phyloP scores from a whole-genome alignment of 2,329 filamentous ascomycete genomes.

The Aspergillus ustus region DNA sequence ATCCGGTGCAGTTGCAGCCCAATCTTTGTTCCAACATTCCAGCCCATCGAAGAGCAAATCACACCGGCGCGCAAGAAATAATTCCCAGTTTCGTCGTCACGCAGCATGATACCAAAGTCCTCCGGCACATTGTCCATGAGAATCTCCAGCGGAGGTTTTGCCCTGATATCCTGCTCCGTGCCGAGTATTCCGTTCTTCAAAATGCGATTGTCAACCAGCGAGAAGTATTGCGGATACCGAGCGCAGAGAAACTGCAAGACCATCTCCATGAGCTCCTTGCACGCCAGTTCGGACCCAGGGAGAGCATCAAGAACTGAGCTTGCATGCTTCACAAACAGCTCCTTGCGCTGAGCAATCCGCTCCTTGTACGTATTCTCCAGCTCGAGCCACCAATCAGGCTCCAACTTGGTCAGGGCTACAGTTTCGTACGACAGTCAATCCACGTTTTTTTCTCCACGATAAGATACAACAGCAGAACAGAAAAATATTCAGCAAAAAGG shows the following conservation, averaged over 20 bases:
- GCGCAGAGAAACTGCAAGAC: constrained; percentile 76
- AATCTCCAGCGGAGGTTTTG: constrained; percentile 68
- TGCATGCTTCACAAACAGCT: constrained; percentile 67
- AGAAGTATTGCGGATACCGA: constrained; percentile 77
- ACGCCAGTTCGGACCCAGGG: constrained; percentile 76
- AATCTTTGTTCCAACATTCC: constrained; percentile 77
- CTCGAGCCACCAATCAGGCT: constrained; percentile 88
- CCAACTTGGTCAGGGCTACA: constrained; percentile 74
- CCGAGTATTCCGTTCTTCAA: constrained; percentile 73
- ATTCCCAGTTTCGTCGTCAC: constrained; percentile 70
- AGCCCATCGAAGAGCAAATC: constrained; percentile 79
- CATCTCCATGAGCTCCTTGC: constrained; percentile 90
- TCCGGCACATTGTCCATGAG: constrained; percentile 80
- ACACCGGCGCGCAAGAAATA: constrained; percentile 78
- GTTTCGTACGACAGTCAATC: background rate
- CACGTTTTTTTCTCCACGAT: background rate
- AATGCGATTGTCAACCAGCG: constrained; percentile 57
- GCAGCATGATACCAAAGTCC: constrained; percentile 78
- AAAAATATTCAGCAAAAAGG: background rate
- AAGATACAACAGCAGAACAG: background rate
- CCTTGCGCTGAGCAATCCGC: constrained; percentile 70
- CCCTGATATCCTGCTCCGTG: constrained; percentile 64
- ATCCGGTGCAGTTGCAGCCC: constrained; percentile 72
- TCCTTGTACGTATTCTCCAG: constrained; percentile 73
- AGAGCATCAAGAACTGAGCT: constrained; percentile 68